Evolutionary conservation across 2,329 filamentous ascomycete genomes (phyloP).

Genomic region (Xylariaceae sp.): DNA sequence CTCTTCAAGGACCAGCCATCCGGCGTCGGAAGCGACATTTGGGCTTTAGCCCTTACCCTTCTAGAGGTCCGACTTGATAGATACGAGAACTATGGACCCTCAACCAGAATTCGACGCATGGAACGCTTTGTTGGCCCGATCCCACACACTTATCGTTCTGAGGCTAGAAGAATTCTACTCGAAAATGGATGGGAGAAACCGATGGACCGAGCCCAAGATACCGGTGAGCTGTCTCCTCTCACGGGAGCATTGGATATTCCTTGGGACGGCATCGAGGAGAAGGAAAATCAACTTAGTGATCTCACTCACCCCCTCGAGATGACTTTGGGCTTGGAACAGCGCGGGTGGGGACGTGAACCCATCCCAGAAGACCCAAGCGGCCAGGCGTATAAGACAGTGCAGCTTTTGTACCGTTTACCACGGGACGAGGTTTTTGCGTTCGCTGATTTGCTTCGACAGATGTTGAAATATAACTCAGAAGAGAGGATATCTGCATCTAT

Average conservation of each 20-base stretch:
- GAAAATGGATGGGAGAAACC: not conserved
- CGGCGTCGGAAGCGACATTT: constrained; percentile 11
- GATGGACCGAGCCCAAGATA: not conserved
- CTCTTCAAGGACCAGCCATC: not conserved
- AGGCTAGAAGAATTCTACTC: not conserved
- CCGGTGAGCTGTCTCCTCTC: not conserved
- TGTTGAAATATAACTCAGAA: constrained; percentile 9
- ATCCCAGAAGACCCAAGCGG: too few relatives aligned
- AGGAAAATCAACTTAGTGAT: not conserved
- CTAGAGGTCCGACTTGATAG: constrained; percentile 2
- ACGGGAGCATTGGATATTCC: constrained; percentile 1
- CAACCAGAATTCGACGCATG: not conserved
- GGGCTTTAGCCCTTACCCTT: constrained; percentile 17
- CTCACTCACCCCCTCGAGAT: not conserved
- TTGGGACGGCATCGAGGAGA: not conserved
- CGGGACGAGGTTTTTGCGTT: constrained; percentile 4
- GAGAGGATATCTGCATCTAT: not conserved
- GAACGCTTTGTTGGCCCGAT: constrained; percentile 11
- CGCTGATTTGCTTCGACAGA: constrained; percentile 4
- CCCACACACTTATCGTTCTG: constrained; percentile 1
- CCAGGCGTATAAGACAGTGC: too few relatives aligned
- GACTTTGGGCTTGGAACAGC: not conserved
- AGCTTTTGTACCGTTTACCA: too few relatives aligned
- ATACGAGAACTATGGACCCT: not conserved
- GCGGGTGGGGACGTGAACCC: too few relatives aligned